Base-by-base conservation (phyloP, 352 stramenopile species). In the Phytopythium mirpurense region DNA sequence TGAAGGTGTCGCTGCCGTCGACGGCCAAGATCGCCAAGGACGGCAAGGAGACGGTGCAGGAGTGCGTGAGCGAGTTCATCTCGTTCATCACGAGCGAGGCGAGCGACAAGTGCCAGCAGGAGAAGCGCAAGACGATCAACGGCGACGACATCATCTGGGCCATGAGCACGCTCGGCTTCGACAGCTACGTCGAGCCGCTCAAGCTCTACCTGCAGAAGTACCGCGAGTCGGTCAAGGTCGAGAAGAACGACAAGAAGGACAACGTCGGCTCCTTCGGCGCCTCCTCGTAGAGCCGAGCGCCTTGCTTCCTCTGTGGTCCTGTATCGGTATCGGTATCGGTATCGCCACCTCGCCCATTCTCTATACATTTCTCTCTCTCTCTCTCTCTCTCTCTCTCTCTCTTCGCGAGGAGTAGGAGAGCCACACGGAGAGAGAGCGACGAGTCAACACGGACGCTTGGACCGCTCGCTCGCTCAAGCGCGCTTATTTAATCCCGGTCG, bases 91-190 rank as follows among this genome's bases (percentile, higher is more conserved):
- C 97, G 52, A 98, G 80, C 65, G 87, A 98, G 63, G 97, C 97
- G 27, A 98, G 88, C 60, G 97, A 99, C 73, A 99, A 99, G 66
- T 99, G 97, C 74, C 91, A 99, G 67, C 95, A 99, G 65, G 97
- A 99, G 75, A 99, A 99, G 74, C 79, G 97, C 52, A 99, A 99
- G 85, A 99, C 97, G 24, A 99, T 99, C 70, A 99, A 99, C 72
- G 97, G 97, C 40, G 97, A 99, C 73, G 97, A 99, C 75, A 89
- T 99, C 54, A 86, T 99, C 41, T 99, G 95, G 95, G 97, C 97
- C 46, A 99, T 99, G 97, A 98, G 88, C 62, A 98, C 96, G 32
- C 75, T 99, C 31, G 97, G 97, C 46, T 99, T 99, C 75, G 97
- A 99, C 67, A 97, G 96, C 67, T 99, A 99, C 74, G 96, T 99